Conservation (phyloP, 1,139 yeast genomes). For the Nadsonia commutata region DNA sequence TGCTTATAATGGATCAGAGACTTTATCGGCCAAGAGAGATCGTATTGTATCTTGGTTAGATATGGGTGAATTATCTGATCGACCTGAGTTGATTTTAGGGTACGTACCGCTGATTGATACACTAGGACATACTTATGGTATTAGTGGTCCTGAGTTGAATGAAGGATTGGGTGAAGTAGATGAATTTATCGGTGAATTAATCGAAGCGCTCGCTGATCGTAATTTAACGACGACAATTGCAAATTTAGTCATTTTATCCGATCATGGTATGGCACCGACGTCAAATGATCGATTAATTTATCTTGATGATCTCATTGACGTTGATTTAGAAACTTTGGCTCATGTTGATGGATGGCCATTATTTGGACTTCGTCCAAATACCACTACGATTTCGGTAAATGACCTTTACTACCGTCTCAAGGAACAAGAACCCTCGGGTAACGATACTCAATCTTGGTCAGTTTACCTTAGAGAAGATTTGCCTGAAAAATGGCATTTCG, state of each 20-base stretch:
- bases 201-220: slow-evolving; percentile 35
- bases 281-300: slow-evolving; percentile 46
- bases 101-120: slow-evolving; percentile 75
- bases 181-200: slow-evolving; percentile 37
- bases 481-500: slow-evolving; percentile 54
- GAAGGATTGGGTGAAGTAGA: slow-evolving; percentile 53
- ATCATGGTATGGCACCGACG: slow-evolving; percentile 91
- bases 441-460: slow-evolving; percentile 26
- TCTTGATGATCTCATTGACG: slow-evolving; percentile 53
- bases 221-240: slow-evolving; percentile 46
- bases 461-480: slow-evolving; percentile 44
- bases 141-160: slow-evolving; percentile 41
- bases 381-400: too few relatives aligned
- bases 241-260: slow-evolving; percentile 67
- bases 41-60: slow-evolving; percentile 59
- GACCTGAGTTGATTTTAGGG: slow-evolving; percentile 70
- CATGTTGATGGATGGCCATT: slow-evolving; percentile 85
- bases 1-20: slow-evolving; percentile 48
- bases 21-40: slow-evolving; percentile 39
- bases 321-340: slow-evolving; percentile 31
- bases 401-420: slow-evolving; percentile 26
- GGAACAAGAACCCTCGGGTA: slow-evolving; percentile 13
- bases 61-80: slow-evolving; percentile 23
- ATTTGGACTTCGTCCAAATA: slow-evolving; percentile 52
- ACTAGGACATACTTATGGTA: slow-evolving; percentile 59